A percentile compares a stretch with the other conserved stretches of the same genome.
These are phyloP conservation scores for Henckelia pumila DNA, from an alignment of 257 asterid species.

Conservation along the genomic window DNA sequence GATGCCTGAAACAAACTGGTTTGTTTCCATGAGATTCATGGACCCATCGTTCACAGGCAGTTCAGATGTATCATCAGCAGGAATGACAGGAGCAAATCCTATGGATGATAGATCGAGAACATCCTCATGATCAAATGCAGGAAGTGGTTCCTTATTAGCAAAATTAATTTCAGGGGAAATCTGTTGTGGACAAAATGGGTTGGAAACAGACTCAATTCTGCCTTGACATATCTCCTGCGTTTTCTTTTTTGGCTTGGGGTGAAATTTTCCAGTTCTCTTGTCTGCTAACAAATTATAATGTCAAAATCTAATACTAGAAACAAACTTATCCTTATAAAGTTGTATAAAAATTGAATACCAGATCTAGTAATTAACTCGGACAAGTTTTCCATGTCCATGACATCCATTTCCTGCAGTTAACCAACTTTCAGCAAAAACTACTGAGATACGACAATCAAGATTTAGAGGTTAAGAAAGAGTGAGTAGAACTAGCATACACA, in stretches of 20 bases:
- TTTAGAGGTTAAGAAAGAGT: slow-evolving; percentile 17
- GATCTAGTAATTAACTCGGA: slow-evolving; percentile 39
- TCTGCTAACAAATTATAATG: slow-evolving; percentile 34
- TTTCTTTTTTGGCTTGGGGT: slow-evolving; percentile 50
- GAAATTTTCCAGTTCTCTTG: slow-evolving; percentile 40
- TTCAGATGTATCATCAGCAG: slow-evolving; percentile 41
- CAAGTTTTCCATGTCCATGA: slow-evolving; percentile 36
- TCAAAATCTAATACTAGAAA: slow-evolving; percentile 19
- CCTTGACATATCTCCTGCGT: slow-evolving; percentile 28
- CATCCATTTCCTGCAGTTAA: slow-evolving; percentile 49
- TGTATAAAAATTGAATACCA: slow-evolving; percentile 36
- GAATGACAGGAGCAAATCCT: slow-evolving; percentile 34
- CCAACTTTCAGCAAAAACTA: slow-evolving; percentile 23
- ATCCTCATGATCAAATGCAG: slow-evolving; percentile 42
- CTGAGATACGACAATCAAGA: not conserved
- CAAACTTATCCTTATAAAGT: slow-evolving; percentile 11
- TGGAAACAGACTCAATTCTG: slow-evolving; percentile 26
- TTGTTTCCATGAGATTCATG: slow-evolving; percentile 29
- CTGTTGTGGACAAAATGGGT: slow-evolving; percentile 27
- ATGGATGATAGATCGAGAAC: slow-evolving; percentile 49
- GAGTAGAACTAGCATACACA: not conserved
- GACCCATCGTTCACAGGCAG: slow-evolving; percentile 40
- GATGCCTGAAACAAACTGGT: slow-evolving; percentile 36
- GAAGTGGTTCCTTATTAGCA: slow-evolving; percentile 33
- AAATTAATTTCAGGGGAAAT: slow-evolving; percentile 34